Evolutionary conservation across 768 basidiomycete genomes (phyloP).

Genomic region (Rhodosporidiobolus sp.): DNA sequence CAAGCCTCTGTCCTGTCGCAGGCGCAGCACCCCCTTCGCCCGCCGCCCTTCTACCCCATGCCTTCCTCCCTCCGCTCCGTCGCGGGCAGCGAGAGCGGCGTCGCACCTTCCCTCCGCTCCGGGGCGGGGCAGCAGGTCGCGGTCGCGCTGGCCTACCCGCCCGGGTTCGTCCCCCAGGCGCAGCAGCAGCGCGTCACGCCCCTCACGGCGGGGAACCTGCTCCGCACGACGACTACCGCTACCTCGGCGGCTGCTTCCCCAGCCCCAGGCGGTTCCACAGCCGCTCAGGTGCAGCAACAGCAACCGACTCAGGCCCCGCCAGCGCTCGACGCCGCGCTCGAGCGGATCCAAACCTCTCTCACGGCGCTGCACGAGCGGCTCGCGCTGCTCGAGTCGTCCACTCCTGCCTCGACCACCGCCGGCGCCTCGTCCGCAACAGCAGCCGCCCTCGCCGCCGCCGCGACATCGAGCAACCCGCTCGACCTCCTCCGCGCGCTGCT

Average conservation of each 20-base stretch:
- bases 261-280: not conserved
- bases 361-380: constrained; percentile 74
- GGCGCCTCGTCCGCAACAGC: not conserved
- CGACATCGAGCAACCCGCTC: too few relatives aligned
- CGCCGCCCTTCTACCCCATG: not conserved
- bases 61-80: not conserved
- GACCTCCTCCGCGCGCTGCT: too few relatives aligned
- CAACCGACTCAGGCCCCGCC: not conserved
- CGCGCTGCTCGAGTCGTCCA: constrained; percentile 56
- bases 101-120: too few relatives aligned
- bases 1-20: too few relatives aligned
- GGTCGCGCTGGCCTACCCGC: not conserved
- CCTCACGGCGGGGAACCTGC: constrained; percentile 3
- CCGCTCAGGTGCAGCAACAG: not conserved
- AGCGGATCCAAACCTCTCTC: constrained; percentile 74
- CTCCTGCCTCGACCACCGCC: not conserved
- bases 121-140: too few relatives aligned
- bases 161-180: not conserved
- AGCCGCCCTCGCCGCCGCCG: too few relatives aligned
- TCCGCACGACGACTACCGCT: not conserved
- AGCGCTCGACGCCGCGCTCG: constrained; percentile 68
- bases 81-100: not conserved
- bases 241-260: not conserved
- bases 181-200: not conserved
- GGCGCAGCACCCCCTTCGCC: too few relatives aligned